Base-by-base conservation (phyloP, 805 yeast species). In the Naumovozyma baii region DNA sequence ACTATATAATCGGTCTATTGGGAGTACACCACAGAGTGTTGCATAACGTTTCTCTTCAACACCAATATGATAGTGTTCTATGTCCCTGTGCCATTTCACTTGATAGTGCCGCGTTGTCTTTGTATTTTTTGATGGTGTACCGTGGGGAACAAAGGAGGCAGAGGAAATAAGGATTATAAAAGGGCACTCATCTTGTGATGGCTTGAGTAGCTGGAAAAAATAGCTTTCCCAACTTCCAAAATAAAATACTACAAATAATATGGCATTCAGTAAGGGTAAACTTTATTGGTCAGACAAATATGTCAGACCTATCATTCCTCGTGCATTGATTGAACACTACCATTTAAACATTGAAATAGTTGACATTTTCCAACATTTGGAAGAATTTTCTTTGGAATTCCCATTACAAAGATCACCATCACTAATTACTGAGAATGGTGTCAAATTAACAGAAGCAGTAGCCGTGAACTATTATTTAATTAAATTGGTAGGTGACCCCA, bases 391-490 rank as follows among this genome's bases (percentile, higher is more conserved):
- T 5, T 8, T 5, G 7, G 31, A 29, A 13, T 13, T 29, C 31
- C 31, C 16, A 8, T 14, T 29, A 29, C 31, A 8, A 13, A 29
- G 26, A 22, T 22, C 26, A 7, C 26, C 10, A 9, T 16, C 18
- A 33, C 13, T 22, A 10, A 22, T 22, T 22, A 22, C 26, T 22
- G 31, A 10, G 13, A 18, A 12, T 28, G 42, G 40, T 29, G 34
- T 18, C 18, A 12, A 32, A 8, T 29, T 39, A 31, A 39, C 29
- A 15, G 41, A 39, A 31, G 13, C 15, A 10, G 20, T 39, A 7
- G 38, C 35, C 8, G 30, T 82, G 52, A 52, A 70, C 50, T 57
- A 69, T 61, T 78, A 81, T 68, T 40, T 54, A 51, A 59, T 63
- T 34, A 49, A 54, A 39, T 54, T 64, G 8, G 52, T 62, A 32